Conservation (phyloP, 805 yeast genomes). For the Barnettozyma sp. region DNA sequence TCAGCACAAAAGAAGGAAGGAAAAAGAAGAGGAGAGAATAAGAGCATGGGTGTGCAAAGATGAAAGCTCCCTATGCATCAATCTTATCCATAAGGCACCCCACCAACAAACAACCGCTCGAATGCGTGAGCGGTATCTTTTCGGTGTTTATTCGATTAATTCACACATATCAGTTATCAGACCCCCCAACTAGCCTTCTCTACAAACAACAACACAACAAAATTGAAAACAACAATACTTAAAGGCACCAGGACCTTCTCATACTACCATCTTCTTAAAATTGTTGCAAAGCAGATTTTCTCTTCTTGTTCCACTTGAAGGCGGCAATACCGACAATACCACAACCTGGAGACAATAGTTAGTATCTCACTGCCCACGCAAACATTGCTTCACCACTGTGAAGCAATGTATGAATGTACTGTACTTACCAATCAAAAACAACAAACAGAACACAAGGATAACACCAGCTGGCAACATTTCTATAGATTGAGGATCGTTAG, state of each 20-base stretch:
- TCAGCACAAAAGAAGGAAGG: too few relatives aligned
- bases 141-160: too few relatives aligned
- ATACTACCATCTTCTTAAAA: constrained; percentile 10
- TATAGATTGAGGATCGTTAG: constrained; percentile 1
- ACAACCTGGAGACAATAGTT: constrained; percentile 14
- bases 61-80: too few relatives aligned
- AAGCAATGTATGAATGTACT: too few relatives aligned
- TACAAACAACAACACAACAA: not conserved
- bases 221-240: not conserved
- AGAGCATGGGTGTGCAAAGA: too few relatives aligned
- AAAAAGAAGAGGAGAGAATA: too few relatives aligned
- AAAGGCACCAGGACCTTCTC: not conserved
- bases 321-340: constrained; percentile 13
- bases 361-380: constrained; percentile 1
- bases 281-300: constrained; percentile 24
- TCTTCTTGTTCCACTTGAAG: constrained; percentile 15
- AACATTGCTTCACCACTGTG: too few relatives aligned
- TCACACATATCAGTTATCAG: too few relatives aligned
- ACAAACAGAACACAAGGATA: constrained; percentile 26
- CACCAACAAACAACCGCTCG: too few relatives aligned
- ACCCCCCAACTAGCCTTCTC: too few relatives aligned
- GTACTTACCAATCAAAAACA: constrained; percentile 24
- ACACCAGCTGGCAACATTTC: constrained; percentile 30
- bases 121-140: too few relatives aligned
- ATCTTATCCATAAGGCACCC: too few relatives aligned